Evolutionary conservation across 192 early-diverging fungal species (phyloP).

Genomic region (Rhizophlyctis rosea): DNA sequence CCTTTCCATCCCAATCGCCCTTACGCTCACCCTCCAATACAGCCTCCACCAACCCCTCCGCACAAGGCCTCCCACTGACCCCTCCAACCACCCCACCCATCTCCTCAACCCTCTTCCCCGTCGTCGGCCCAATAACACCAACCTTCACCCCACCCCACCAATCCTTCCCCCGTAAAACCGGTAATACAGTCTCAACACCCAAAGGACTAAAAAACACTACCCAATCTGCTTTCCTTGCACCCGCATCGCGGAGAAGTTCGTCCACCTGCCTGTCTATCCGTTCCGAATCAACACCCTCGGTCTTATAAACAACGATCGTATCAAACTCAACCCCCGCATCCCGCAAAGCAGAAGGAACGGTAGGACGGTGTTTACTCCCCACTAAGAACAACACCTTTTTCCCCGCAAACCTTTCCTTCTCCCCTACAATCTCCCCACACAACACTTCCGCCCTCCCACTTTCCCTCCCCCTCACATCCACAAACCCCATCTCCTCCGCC

Average conservation of each 20-base stretch:
- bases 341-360: slow-evolving; percentile 30
- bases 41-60: slow-evolving; percentile 20
- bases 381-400: slow-evolving; percentile 42
- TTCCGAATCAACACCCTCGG: slow-evolving; percentile 15
- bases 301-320: slow-evolving; percentile 43
- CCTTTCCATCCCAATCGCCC: too few relatives aligned
- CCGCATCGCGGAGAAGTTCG: neutral
- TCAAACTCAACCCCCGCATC: slow-evolving; percentile 22
- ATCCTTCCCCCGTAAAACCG: slow-evolving; percentile 7
- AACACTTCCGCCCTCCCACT: slow-evolving; percentile 42
- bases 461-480: slow-evolving; percentile 14
- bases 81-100: slow-evolving; percentile 19
- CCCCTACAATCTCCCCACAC: slow-evolving; percentile 26
- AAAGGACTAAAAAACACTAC: slow-evolving; percentile 61
- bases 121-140: slow-evolving; percentile 52
- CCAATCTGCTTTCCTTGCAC: slow-evolving; percentile 28
- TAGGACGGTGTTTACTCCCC: slow-evolving; percentile 50
- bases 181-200: slow-evolving; percentile 42
- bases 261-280: neutral
- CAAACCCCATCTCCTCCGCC: slow-evolving; percentile 13
- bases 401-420: neutral
- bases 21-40: too few relatives aligned
- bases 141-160: slow-evolving; percentile 15
- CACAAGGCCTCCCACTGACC: slow-evolving; percentile 28
- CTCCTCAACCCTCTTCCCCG: slow-evolving; percentile 26